Evolutionary conservation across 148 eudicot species (phyloP), one percentile per base, ranked within the genome.

Genomic region (Nyssa sinensis): DNA sequence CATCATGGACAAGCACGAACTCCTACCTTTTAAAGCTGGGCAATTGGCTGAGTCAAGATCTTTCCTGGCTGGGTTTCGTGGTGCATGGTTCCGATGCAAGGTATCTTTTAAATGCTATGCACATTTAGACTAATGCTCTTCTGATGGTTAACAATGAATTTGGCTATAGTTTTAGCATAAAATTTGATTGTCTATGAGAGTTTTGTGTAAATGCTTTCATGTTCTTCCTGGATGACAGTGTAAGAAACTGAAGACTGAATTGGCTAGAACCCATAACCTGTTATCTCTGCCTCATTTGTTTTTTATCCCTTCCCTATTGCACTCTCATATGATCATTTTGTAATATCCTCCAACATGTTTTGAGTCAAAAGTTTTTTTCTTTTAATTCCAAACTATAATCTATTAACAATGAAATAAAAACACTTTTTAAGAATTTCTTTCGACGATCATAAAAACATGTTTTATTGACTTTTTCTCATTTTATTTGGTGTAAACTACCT

Each of bases 51-150:
- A 81, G 70, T 75, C 78, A 27, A 77, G 69, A 71, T 68, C 81
- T 69, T 81, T 77, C 70, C 66, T 74, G 73, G 0, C 7, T 0
- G 81, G 84, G 3, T 77, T 49, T 61, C 84, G 81, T 59, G 81
- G 84, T 39, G 84, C 84, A 28, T 81, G 84, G 84, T 81, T 81
- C 25, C 78, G 78, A 59, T 77, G 84, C 75, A 81, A 70, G 84
- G 79, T 76, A 70, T 49, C 8, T 0, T 14, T 44, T 69, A 28
- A 32, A 19, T 2, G 7, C 31, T 11, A 30, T 23, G 23, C 19
- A 14, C 25, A 13, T 30, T 30, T 41, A 24, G 33, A 67, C 14
- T 67, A 5, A 41, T 13, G 21, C 17, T 30, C 35, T 63, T 63
- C 30, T 1, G n/a, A 23, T 63, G 51, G 17, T 44, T 0, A 44